Base-by-base conservation (phyloP, 2,329 filamentous ascomycete species). In the Colletotrichum euphorbiae region DNA sequence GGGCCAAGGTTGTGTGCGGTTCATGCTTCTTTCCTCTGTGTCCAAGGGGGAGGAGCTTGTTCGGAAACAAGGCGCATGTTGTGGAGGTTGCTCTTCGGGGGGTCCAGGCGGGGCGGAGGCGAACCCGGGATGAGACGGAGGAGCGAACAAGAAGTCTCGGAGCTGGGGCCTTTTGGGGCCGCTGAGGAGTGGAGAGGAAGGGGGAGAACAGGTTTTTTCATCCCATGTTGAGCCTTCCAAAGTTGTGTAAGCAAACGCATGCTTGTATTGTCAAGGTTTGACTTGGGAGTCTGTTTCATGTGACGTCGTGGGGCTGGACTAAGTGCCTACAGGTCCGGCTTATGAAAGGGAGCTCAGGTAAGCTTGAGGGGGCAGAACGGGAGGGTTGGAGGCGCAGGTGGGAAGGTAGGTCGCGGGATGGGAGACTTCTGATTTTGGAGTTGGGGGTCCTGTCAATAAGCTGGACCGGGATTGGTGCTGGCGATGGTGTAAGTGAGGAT, bases 231-330 rank as follows among this genome's bases (percentile, higher is more conserved):
- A n/a, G 42, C 38, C 38, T 31, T 43, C 11, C 33, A 8, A 5
- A 28, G 3, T 33, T 17, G 9, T 12, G 28, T 28, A 28, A 38
- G 36, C 4, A 8, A 38, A 38, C 28, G 28, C 48, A 54, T 54
- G 31, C 50, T 33, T 31, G 13, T 9, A n/a, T 38, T 15, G 19
- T 12, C 36, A 45, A 57, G 54, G 40, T 57, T 56, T 57, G 36
- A 31, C 24, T 17, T 42, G 28, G 38, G 33, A 38, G 19, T 24
- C 8, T 36, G 58, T 61, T 61, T 61, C 58, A 61, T 61, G 54
- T 57, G 38, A 57, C 54, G 21, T 21, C 51, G 33, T 55, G 36
- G 36, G 36, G 9, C 36, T 38, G 36, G 36, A 38, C 9, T 15
- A 15, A 15, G 36, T 28, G 36, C 13, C 11, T 4, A 38, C 9